These are phyloP conservation scores for Mycena pura DNA, from an alignment of 768 basidiomycete genomes.

Conservation along the genomic window DNA sequence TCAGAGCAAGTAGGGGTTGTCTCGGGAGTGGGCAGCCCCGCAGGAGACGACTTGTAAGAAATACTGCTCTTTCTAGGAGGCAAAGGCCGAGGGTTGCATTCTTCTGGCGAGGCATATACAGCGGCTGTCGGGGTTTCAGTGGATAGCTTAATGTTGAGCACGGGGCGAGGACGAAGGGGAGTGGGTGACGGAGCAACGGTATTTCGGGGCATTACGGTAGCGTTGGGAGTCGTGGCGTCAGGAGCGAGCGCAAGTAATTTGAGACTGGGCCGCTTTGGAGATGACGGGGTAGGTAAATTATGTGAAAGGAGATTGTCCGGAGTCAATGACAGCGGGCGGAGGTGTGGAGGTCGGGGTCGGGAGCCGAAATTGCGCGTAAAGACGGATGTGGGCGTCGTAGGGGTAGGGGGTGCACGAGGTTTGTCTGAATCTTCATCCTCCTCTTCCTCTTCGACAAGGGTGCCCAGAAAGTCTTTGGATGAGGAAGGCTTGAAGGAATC, in stretches of 20 bases:
- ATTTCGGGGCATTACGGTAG: conserved; percentile 8
- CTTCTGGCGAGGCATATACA: conserved; percentile 32
- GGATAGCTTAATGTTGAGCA: conserved; percentile 46
- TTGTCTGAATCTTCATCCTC: conserved; percentile 75
- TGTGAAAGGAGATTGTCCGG: conserved; percentile 53
- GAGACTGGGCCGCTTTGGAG: conserved; percentile 40
- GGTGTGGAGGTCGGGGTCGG: conserved; percentile 70
- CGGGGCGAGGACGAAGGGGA: conserved; percentile 39
- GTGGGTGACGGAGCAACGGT: conserved; percentile 35
- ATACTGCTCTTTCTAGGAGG: conserved; percentile 71
- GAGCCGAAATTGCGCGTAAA: conserved; percentile 45
- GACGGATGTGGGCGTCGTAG: conserved; percentile 39
- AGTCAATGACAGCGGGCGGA: conserved; percentile 76
- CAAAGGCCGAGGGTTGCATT: conserved; percentile 40
- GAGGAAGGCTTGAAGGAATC: conserved; percentile 83
- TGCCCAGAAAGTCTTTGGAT: conserved; percentile 79
- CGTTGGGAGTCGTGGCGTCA: conserved; percentile 18
- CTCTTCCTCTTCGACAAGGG: conserved; percentile 86
- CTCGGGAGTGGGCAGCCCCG: conserved; percentile 74
- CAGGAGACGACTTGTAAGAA: conserved; percentile 67
- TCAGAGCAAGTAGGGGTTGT: conserved; percentile 69
- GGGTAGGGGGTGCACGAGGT: conserved; percentile 36
- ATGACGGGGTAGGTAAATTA: conserved; percentile 60
- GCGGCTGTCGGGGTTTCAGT: conserved; percentile 13
- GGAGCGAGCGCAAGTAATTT: conserved; percentile 51